Base-by-base conservation (phyloP, 306 rosid species). In the Adenanthera pavonina region DNA sequence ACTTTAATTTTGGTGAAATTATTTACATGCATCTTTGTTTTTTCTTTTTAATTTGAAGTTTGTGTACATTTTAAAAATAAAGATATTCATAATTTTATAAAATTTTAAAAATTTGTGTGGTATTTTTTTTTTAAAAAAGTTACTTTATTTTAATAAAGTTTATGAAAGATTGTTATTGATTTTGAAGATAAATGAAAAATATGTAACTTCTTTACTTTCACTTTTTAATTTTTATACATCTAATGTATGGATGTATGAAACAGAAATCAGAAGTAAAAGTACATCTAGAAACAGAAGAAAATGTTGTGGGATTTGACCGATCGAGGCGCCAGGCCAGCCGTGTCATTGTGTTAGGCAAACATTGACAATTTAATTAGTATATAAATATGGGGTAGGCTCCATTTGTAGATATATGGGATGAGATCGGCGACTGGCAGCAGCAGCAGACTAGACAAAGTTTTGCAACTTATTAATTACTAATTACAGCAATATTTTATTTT, bases 221-320 rank as follows among this genome's bases (percentile, higher is more conserved):
- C 5, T 4, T 15, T 4, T 4, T 51, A 4, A 15, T 51, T 51
- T 51, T 51, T 51, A 51, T 40, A 3, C 43, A 40, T 15, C 1
- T 25, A 25, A 25, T 25, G 30, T 25, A 25, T 25, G 30, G 30
- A 15, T 15, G 15, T 17, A 48, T 53, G 60, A 60, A 11, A 30
- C 40, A 2, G 40, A 60, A 60, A 60, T 25, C 17, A 25, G 8
- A 10, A 30, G 7, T 15, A 30, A 60, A 30, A 30, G 7, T 11
- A 11, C 67, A 30, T 60, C 67, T 30, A 60, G 66, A 60, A 60
- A 60, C 67, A 30, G 16, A 30, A 60, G 40, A 60, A 60, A 60
- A 3, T 60, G 17, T 30, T 36, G 38, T 25, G 3, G 17, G 17
- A 10, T 17, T 11, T 60, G 67, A 25, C n/a, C 16, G 38, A 60